Evolutionary conservation across 2,329 filamentous ascomycete genomes (phyloP), one percentile per base, ranked within the genome.

Genomic region (Beauveria australis): DNA sequence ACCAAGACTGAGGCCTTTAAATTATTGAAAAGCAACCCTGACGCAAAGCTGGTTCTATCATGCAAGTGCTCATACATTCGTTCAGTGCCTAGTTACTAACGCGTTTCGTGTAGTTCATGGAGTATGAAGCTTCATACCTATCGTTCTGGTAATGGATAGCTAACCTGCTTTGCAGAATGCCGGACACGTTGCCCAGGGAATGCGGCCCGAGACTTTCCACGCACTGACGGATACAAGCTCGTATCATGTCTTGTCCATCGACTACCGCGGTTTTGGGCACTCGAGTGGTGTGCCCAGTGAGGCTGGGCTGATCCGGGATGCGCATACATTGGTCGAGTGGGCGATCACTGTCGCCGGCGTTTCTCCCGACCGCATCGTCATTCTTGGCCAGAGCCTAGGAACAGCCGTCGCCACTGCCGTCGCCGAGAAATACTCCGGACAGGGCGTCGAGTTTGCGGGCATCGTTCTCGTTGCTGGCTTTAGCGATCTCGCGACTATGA

Each of bases 221-320:
- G 81, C 86, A 49, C 78, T 96, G 47, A 85, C 91, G 4, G 83
- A 88, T 57, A 85, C 87, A 3, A 89, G 88, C 2, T 82, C 81
- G 0, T 86, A 92, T 59, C 92, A 97, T 70, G 83, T 96, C 49
- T 78, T 97, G n/a, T 84, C 91, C 44, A 86, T 96, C 67, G 92
- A 96, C 77, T 97, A 97, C 74, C 88, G 92, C 19, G 92, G 92
- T 7, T 97, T 91, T 67, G 92, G 92, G 1, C 81, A 84, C 44
- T 94, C 89, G 9, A 90, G 87, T 0, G 91, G 93, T n/a, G 76
- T 74, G 4, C 93, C 93, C 0, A 88, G 86, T 0, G 93, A 97
- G 75, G 76, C 81, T 41, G 93, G 93, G 0, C 76, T 97, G 8
- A 89, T 96, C 60, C 84, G 83, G 5, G 93, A 97, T 70, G 91